A percentile compares a stretch with the other conserved stretches of the same genome.
Conservation (phyloP, 305 asterid genomes). For the Fraxinus velutina region DNA sequence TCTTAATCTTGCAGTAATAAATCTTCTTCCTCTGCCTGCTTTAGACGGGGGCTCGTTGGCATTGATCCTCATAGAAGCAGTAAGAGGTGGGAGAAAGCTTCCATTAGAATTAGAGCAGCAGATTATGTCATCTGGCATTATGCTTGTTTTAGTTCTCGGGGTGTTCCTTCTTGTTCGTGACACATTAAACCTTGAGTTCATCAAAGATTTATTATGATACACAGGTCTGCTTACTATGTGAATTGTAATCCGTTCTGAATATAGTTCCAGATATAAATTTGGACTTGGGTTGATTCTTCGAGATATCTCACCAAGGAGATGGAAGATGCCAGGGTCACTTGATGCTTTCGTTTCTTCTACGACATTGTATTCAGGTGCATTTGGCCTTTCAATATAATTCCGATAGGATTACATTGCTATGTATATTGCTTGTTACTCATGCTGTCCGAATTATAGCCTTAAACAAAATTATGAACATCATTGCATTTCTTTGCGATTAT, state of each 20-base stretch:
- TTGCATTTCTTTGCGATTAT: slow-evolving; percentile 11
- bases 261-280: slow-evolving; percentile 2
- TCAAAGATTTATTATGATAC: slow-evolving; percentile 64
- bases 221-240: neutral
- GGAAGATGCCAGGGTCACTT: slow-evolving; percentile 1
- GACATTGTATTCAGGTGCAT: slow-evolving; percentile 10
- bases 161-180: slow-evolving; percentile 81
- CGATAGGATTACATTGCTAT: slow-evolving; percentile 11
- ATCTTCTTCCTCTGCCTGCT: slow-evolving; percentile 92
- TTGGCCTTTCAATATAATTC: slow-evolving; percentile 15
- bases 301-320: slow-evolving; percentile 6
- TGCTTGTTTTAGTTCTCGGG: slow-evolving; percentile 65
- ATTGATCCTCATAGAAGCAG: slow-evolving; percentile 73
- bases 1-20: slow-evolving; percentile 85
- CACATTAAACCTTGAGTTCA: slow-evolving; percentile 76
- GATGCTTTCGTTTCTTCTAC: neutral
- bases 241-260: slow-evolving; percentile 3
- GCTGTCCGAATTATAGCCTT: neutral
- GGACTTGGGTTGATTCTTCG: slow-evolving; percentile 13
- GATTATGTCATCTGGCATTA: slow-evolving; percentile 88
- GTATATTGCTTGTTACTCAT: slow-evolving; percentile 7
- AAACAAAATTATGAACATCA: neutral
- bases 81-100: slow-evolving; percentile 87
- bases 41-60: slow-evolving; percentile 92
- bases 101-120: slow-evolving; percentile 81